phyloP scores from a whole-genome alignment of 202 grass and related monocot genomes.

The Musa balbisiana region DNA sequence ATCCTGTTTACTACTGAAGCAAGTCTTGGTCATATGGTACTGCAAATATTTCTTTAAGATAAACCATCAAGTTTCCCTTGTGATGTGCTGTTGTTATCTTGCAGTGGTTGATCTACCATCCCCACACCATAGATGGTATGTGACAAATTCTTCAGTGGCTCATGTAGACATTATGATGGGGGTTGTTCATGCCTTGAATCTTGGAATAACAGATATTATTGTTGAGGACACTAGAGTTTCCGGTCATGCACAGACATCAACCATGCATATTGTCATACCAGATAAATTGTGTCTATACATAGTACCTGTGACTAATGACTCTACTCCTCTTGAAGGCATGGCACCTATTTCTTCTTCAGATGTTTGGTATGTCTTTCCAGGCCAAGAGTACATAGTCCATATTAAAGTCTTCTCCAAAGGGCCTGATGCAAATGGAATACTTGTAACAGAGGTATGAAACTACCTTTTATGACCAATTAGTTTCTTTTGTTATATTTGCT shows the following conservation, averaged over 20 bases:
- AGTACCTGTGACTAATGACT: constrained; percentile 56
- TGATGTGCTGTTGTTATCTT: constrained; percentile 24
- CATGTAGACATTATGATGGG: constrained; percentile 59
- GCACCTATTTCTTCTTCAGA: constrained; percentile 53
- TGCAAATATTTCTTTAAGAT: background rate
- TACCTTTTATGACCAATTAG: constrained; percentile 14
- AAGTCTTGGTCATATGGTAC: background rate
- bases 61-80: constrained; percentile 28
- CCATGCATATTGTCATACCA: constrained; percentile 84
- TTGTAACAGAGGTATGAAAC: constrained; percentile 60
- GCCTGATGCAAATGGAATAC: constrained; percentile 66
- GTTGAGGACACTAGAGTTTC: constrained; percentile 82
- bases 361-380: constrained; percentile 86
- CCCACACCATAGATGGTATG: constrained; percentile 65
- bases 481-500: constrained; percentile 31
- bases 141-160: constrained; percentile 64
- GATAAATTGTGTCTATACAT: constrained; percentile 61
- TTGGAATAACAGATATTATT: constrained; percentile 64
- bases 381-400: constrained; percentile 57
- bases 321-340: constrained; percentile 41
- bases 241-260: constrained; percentile 75
- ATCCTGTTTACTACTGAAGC: background rate
- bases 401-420: constrained; percentile 66
- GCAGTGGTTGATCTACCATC: constrained; percentile 79
- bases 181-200: constrained; percentile 44